Base-by-base conservation (phyloP, 2,329 filamentous ascomycete species). In the Lithohypha guttulata region DNA sequence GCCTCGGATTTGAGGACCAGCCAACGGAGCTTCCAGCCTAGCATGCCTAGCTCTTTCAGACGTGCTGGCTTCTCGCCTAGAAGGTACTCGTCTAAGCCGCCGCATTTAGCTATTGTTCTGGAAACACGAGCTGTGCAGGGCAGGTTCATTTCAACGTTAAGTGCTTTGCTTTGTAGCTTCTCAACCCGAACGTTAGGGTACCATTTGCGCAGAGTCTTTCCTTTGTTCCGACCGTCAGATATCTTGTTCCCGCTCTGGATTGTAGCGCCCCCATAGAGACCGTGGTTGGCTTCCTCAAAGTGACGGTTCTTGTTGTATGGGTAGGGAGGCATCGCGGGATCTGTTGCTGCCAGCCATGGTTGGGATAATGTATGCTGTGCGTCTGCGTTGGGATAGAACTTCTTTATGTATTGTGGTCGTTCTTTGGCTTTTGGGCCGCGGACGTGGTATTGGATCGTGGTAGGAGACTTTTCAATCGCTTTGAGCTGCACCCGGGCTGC, bases 21-120 rank as follows among this genome's bases (percentile, higher is more conserved):
- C 83, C 86, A 95, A 48, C 91, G 70, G 54, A 98, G 65, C 52
- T 79, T 76, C 91, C 91, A 98, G 5, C 91, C 91, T 49, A 81
- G 81, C 37, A 89, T 77, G 4, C 91, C 91, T 42, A 98, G 68
- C 61, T 94, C 84, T 65, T 79, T 83, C 55, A 96, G 71, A 47
- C 91, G 74, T 27, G 70, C 72, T 11, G 80, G 68, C 63, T 85
- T 91, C 58, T 77, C 73, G 50, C 85, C 86, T 28, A 94, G 69
- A 31, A 98, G 68, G 64, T 98, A 98, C 55, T 86, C 78, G 60
- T 98, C 91, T 48, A 98, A 69, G 6, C 91, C 86, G 43, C 89
- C 89, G 46, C 81, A 77, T 58, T 86, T 89, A 57, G 84, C 78
- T 55, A 96, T 83, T 23, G 66, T 69, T 35, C 66, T 55, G 51